These are phyloP conservation scores for Tulasnella sp. DNA, from an alignment of 768 basidiomycete genomes.

Conservation along the genomic window DNA sequence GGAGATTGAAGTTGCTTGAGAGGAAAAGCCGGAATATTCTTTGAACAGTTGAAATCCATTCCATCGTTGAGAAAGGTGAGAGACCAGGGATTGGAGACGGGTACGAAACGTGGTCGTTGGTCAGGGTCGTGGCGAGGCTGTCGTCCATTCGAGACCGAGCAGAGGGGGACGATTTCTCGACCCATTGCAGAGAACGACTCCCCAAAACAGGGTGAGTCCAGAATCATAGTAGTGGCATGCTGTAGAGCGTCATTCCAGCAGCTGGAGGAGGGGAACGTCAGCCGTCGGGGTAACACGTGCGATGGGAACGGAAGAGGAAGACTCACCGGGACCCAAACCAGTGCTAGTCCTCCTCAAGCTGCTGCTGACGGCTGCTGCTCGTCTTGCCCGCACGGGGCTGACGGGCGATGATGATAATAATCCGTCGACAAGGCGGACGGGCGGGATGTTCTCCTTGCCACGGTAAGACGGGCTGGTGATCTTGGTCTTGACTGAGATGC, in stretches of 20 bases:
- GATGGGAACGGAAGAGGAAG: neutral
- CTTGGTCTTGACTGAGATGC: neutral
- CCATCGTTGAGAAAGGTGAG: neutral
- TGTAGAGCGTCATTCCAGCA: neutral
- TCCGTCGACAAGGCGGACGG: neutral
- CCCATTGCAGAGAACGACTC: neutral
- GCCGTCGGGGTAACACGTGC: neutral
- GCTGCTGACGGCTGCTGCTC: neutral
- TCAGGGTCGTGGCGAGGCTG: neutral
- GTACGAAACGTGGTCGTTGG: neutral
- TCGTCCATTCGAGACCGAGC: too few relatives aligned
- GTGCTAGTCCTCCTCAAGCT: neutral
- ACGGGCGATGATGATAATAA: neutral
- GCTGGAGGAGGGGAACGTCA: neutral
- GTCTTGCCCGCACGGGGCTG: neutral
- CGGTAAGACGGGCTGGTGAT: conserved; percentile 5
- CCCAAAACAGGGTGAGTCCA: neutral
- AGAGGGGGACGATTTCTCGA: neutral
- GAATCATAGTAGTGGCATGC: neutral
- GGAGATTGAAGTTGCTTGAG: neutral
- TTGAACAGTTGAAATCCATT: neutral
- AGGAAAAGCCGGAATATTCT: neutral
- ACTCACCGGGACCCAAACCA: neutral
- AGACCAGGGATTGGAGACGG: neutral
- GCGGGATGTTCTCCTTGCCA: conserved; percentile 14